These are phyloP conservation scores for Corinectria fuckeliana DNA, from an alignment of 2,329 filamentous ascomycete genomes.

Conservation along the genomic window DNA sequence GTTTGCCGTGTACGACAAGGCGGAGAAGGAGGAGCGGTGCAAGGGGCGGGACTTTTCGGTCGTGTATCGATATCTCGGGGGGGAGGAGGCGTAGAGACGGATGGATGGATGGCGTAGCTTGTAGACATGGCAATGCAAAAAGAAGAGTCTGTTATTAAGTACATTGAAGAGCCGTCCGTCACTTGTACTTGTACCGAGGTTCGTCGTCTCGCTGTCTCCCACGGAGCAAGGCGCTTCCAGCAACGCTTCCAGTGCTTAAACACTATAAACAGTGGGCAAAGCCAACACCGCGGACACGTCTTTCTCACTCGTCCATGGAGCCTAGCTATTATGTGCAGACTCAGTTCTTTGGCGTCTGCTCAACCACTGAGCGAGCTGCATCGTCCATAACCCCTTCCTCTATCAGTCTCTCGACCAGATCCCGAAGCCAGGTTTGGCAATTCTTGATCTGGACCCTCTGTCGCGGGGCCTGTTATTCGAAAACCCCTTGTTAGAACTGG, in stretches of 20 bases:
- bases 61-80: conserved; percentile 74
- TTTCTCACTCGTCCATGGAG: no score
- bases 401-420: conserved; percentile 6
- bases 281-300: no score
- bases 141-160: background rate
- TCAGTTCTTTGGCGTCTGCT: conserved; percentile 10
- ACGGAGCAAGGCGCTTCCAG: no score
- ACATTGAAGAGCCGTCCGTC: background rate
- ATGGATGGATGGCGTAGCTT: background rate
- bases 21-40: conserved; percentile 65
- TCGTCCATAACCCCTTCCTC: background rate
- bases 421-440: conserved; percentile 11
- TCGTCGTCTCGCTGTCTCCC: no score
- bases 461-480: background rate
- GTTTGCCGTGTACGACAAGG: conserved; percentile 70
- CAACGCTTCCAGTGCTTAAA: no score
- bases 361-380: background rate
- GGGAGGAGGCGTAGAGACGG: conserved; percentile 49
- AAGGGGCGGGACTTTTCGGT: conserved; percentile 81
- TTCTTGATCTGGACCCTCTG: conserved; percentile 7
- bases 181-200: no score
- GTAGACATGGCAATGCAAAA: background rate
- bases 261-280: no score
- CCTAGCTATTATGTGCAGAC: no score
- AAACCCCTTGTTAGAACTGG: background rate